phyloP scores from a whole-genome alignment of 148 eudicot genomes.

The Rhododendron henanense region DNA sequence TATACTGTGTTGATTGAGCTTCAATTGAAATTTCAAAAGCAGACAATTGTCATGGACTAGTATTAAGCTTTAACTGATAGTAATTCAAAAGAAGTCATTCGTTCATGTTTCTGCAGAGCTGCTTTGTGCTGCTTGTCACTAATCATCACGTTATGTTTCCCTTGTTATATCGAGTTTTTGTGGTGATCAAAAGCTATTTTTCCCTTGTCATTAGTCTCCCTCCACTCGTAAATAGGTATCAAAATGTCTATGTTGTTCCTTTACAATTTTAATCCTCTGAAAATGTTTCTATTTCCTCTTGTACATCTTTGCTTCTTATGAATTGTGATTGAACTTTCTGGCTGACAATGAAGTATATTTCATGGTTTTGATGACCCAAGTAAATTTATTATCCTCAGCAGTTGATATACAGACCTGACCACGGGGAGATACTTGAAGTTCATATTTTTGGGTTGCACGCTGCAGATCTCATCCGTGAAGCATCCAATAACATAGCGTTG shows the following conservation, averaged over 20 bases:
- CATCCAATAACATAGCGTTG: slow-evolving; percentile 86
- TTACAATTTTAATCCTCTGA: too few relatives aligned
- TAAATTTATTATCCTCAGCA: slow-evolving; percentile 20
- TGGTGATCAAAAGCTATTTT: not conserved
- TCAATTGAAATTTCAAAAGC: too few relatives aligned
- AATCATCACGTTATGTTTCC: too few relatives aligned
- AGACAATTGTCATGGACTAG: too few relatives aligned
- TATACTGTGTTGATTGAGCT: too few relatives aligned
- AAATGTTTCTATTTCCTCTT: not conserved
- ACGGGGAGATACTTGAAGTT: slow-evolving; percentile 88
- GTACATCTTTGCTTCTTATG: not conserved
- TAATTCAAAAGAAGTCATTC: too few relatives aligned
- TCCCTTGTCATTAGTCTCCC: not conserved
- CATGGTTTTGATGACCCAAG: too few relatives aligned
- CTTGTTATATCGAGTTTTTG: too few relatives aligned
- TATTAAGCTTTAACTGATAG: too few relatives aligned
- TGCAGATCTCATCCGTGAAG: slow-evolving; percentile 88
- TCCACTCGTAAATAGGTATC: not conserved
- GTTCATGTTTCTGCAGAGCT: too few relatives aligned
- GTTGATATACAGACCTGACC: slow-evolving; percentile 89
- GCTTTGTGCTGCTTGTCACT: too few relatives aligned
- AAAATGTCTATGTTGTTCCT: too few relatives aligned
- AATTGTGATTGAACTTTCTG: not conserved
- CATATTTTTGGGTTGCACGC: slow-evolving; percentile 91
- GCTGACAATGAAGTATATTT: not conserved